A percentile compares a stretch with the other conserved stretches of the same genome.
Conservation (phyloP, 2,329 filamentous ascomycete species). For the Cladosporium sp. region DNA sequence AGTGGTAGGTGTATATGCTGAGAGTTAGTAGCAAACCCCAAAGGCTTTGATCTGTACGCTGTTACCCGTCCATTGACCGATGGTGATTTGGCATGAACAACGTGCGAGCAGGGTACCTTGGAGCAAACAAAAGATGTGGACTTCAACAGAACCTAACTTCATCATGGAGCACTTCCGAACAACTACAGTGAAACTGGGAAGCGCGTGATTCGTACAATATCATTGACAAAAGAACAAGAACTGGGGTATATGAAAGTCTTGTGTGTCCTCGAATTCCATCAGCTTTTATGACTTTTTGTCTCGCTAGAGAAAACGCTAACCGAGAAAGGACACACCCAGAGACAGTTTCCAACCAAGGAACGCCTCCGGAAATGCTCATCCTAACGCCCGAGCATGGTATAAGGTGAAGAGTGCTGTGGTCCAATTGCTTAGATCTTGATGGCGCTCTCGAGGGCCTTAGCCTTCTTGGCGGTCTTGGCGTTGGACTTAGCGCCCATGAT, state of each 20-base stretch:
- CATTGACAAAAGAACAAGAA: slow-evolving; percentile 17
- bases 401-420: slow-evolving; percentile 6
- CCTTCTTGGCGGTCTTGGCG: slow-evolving; percentile 76
- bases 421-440: slow-evolving; percentile 81
- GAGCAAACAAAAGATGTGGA: not conserved
- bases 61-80: not conserved
- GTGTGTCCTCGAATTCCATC: slow-evolving; percentile 20
- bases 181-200: slow-evolving; percentile 1
- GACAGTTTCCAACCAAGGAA: slow-evolving; percentile 18
- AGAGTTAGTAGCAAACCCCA: not conserved
- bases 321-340: slow-evolving; percentile 20
- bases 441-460: slow-evolving; percentile 88
- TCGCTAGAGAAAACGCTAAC: slow-evolving; percentile 19
- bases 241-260: slow-evolving; percentile 20
- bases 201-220: slow-evolving; percentile 14
- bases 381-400: slow-evolving; percentile 19
- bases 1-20: too few species aligned
- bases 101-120: too few species aligned
- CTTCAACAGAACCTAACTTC: not conserved
- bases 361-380: slow-evolving; percentile 20
- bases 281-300: slow-evolving; percentile 20
- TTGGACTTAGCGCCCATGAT: slow-evolving; percentile 98
- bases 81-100: not conserved
- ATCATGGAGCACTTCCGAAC: not conserved
- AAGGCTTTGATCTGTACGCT: not conserved